Percentiles rank a stretch among this genome's conserved stretches.
phyloP scores from a whole-genome alignment of 805 yeast genomes.

The Lipomyces sp. region DNA sequence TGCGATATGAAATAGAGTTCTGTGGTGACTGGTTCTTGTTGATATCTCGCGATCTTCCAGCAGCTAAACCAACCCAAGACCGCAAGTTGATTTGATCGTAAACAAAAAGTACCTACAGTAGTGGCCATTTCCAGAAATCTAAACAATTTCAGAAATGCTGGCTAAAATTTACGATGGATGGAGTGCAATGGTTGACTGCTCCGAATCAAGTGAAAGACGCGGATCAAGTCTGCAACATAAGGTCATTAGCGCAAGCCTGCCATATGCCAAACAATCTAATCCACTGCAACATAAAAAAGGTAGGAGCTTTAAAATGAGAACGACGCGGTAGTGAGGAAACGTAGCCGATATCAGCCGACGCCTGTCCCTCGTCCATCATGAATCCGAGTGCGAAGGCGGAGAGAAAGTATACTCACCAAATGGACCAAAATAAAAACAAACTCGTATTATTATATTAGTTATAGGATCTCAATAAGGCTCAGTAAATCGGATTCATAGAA shows the following conservation, averaged over 20 bases:
- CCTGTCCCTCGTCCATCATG: not conserved
- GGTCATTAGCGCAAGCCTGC: not conserved
- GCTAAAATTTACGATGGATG: not conserved
- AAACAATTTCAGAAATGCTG: not conserved
- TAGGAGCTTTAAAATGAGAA: not conserved
- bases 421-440: not conserved
- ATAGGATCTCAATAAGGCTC: not conserved
- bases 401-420: not conserved
- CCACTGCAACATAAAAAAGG: not conserved
- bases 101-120: slow-evolving; percentile 18
- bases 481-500: not conserved
- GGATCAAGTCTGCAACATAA: not conserved
- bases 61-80: not conserved
- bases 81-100: not conserved
- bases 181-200: not conserved
- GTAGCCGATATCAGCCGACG: not conserved
- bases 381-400: not conserved
- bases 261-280: not conserved
- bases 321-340: not conserved
- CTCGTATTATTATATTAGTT: not conserved
- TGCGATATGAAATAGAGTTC: not conserved
- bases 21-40: slow-evolving; percentile 1
- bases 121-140: slow-evolving; percentile 18
- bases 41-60: not conserved
- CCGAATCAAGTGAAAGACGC: not conserved